These are phyloP conservation scores for Geotrichum aggregatum DNA, from an alignment of 1,139 yeast genomes.

Conservation along the genomic window DNA sequence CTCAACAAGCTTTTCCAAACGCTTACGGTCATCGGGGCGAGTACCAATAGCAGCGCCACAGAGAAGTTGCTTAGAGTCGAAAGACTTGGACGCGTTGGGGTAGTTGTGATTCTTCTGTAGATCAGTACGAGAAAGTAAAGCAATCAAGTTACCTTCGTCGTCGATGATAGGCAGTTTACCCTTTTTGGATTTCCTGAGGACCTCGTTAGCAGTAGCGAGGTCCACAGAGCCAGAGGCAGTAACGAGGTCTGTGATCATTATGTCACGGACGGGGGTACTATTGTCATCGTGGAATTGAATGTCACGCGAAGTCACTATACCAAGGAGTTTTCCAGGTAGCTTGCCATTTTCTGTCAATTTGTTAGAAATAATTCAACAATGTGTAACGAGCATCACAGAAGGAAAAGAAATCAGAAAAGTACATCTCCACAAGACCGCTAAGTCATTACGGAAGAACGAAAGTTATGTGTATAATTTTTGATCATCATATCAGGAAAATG, in stretches of 20 bases:
- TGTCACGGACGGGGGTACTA: slow-evolving; percentile 57
- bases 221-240: slow-evolving; percentile 68
- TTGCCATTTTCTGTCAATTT: slow-evolving; percentile 66
- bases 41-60: slow-evolving; percentile 99
- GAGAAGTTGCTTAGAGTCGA: slow-evolving; percentile 86
- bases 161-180: slow-evolving; percentile 97
- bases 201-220: slow-evolving; percentile 80
- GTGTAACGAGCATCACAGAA: too few species aligned
- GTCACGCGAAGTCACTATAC: slow-evolving; percentile 96
- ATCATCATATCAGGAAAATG: slow-evolving; percentile 21
- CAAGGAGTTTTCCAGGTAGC: slow-evolving; percentile 83
- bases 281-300: slow-evolving; percentile 87
- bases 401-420: slow-evolving; percentile 42
- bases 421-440: slow-evolving; percentile 92
- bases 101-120: slow-evolving; percentile 90
- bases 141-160: slow-evolving; percentile 65
- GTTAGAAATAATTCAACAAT: neutral
- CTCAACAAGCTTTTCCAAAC: slow-evolving; percentile 78
- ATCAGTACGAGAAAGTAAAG: slow-evolving; percentile 92
- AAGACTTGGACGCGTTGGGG: slow-evolving; percentile 93
- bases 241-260: slow-evolving; percentile 86
- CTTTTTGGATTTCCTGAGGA: slow-evolving; percentile 88
- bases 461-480: slow-evolving; percentile 68
- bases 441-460: slow-evolving; percentile 99
- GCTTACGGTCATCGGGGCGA: slow-evolving; percentile 77